phyloP scores from a whole-genome alignment of 2,329 filamentous ascomycete species.

The Elsinoe australis region DNA sequence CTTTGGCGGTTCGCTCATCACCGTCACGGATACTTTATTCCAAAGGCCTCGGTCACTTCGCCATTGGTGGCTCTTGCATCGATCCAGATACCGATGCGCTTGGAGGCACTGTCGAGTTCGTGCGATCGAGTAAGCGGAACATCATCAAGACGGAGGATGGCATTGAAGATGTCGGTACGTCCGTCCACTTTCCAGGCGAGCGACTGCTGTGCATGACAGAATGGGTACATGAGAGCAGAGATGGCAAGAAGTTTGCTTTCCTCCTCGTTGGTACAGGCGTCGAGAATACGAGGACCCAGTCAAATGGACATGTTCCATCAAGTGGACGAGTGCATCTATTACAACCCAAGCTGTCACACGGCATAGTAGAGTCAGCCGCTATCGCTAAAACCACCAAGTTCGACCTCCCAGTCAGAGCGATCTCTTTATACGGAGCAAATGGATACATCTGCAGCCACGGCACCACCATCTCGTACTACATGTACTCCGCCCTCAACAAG shows the following conservation, averaged over 20 bases:
- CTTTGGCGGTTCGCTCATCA: not conserved
- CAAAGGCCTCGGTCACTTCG: not conserved
- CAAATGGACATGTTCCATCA: conserved; percentile 17
- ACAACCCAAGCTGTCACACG: conserved; percentile 25
- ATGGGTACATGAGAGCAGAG: conserved; percentile 47
- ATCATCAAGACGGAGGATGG: not conserved
- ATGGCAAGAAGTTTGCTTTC: conserved; percentile 49
- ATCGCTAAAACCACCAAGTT: conserved; percentile 42
- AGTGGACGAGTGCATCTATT: conserved; percentile 43
- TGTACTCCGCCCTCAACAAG: conserved; percentile 28
- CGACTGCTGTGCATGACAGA: conserved; percentile 55
- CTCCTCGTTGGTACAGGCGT: conserved; percentile 51
- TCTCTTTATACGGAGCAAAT: conserved; percentile 48
- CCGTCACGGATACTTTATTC: conserved; percentile 10
- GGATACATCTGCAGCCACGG: conserved; percentile 48
- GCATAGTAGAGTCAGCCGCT: conserved; percentile 47
- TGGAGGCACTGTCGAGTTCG: not conserved
- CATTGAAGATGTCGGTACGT: not conserved
- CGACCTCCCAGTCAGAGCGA: conserved; percentile 47
- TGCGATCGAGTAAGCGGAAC: not conserved
- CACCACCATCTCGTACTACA: conserved; percentile 35
- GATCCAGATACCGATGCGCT: not conserved
- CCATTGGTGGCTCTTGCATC: not conserved
- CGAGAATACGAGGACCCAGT: conserved; percentile 23
- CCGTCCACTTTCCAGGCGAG: conserved; percentile 37